A percentile compares a stretch with the other conserved stretches of the same genome.
phyloP scores from a whole-genome alignment of 352 stramenopile species.

The Phytophthora melonis region DNA sequence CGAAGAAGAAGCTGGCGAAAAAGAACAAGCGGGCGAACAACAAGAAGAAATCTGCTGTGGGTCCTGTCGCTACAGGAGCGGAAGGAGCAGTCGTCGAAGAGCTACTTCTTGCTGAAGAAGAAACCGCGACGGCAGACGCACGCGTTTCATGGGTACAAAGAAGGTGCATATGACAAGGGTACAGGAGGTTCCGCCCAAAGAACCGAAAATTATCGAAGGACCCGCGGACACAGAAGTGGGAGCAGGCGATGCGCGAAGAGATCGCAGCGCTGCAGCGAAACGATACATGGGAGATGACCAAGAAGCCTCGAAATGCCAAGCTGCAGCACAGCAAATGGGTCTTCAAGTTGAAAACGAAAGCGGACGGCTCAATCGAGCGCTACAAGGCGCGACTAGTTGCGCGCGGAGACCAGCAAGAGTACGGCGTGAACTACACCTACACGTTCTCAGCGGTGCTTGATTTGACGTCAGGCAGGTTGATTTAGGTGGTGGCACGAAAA shows the following conservation, averaged over 20 bases:
- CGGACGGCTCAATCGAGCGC: background rate
- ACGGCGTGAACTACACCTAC: background rate
- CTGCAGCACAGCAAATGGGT: background rate
- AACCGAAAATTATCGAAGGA: background rate
- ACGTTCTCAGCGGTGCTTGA: background rate
- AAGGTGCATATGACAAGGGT: background rate
- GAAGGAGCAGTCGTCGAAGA: background rate
- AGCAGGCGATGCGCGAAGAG: background rate
- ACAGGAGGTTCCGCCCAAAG: background rate
- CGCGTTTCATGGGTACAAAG: background rate
- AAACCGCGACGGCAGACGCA: background rate
- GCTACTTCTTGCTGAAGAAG: no score
- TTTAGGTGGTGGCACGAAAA: background rate
- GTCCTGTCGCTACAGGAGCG: no score
- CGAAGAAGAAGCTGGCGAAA: background rate
- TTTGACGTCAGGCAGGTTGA: background rate
- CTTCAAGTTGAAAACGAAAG: background rate
- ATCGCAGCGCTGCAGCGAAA: background rate
- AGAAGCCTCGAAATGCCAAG: background rate
- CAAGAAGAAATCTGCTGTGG: background rate
- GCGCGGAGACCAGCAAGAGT: background rate
- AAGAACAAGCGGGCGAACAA: background rate
- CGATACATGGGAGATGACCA: background rate
- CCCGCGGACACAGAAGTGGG: background rate
- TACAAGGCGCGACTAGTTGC: background rate